Evolutionary conservation across 1,284 basidiomycete genomes (phyloP).

Genomic region (Wolfiporia cocos): DNA sequence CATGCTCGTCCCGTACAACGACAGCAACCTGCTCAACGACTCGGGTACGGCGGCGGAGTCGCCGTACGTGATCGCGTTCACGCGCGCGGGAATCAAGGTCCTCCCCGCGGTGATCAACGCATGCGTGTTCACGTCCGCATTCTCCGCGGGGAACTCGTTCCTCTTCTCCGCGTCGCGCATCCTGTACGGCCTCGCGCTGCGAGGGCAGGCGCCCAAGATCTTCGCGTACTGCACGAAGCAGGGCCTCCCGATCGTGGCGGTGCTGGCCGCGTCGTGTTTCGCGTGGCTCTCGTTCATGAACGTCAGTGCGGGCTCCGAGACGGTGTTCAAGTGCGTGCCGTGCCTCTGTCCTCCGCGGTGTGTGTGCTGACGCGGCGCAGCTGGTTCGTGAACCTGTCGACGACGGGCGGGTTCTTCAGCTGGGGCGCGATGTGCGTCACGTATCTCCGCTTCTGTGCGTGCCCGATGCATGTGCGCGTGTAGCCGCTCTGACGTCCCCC

Average conservation of each 20-base stretch:
- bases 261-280: constrained; percentile 37
- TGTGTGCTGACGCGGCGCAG: constrained; percentile 14
- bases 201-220: constrained; percentile 66
- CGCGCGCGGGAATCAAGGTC: constrained; percentile 67
- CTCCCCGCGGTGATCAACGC: constrained; percentile 71
- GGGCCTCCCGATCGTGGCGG: constrained; percentile 64
- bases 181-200: constrained; percentile 75
- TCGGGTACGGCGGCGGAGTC: constrained; percentile 60
- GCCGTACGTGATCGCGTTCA: constrained; percentile 82
- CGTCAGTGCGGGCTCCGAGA: constrained; percentile 24
- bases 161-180: constrained; percentile 80
- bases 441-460: constrained; percentile 65
- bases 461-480: neutral
- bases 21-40: constrained; percentile 48
- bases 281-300: constrained; percentile 49
- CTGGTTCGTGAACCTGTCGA: constrained; percentile 54
- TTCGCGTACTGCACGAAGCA: constrained; percentile 64
- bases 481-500: constrained; percentile 9
- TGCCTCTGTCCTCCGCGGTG: constrained; percentile 11
- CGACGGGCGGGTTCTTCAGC: constrained; percentile 57
- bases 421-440: constrained; percentile 71
- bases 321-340: constrained; percentile 31
- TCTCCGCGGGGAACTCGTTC: constrained; percentile 81
- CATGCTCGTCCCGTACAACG: constrained; percentile 73
- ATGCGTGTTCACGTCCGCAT: constrained; percentile 64